A percentile compares a stretch with the other conserved stretches of the same genome.
Conservation (phyloP, 345 rosid species). For the Rhizophora mangle region DNA sequence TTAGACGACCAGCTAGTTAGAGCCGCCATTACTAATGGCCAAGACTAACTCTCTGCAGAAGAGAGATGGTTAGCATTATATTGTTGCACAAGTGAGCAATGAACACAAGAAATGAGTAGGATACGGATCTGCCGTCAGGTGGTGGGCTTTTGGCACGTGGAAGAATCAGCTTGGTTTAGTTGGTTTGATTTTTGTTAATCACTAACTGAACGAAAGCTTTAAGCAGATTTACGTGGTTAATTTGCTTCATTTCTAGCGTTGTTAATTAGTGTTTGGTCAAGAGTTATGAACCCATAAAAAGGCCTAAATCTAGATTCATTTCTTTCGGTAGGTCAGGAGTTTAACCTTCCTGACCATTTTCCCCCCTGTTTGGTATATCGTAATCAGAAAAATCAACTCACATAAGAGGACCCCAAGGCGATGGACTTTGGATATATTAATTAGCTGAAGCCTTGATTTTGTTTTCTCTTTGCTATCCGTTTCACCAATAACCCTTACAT, state of each 20-base stretch:
- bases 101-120: neutral
- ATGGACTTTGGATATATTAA: too few relatives aligned
- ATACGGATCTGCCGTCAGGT: neutral
- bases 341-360: neutral
- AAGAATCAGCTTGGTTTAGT: neutral
- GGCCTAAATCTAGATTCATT: neutral
- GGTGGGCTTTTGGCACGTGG: conserved; percentile 18
- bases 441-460: too few relatives aligned
- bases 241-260: conserved; percentile 6
- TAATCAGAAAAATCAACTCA: neutral
- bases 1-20: conserved; percentile 15
- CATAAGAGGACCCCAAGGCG: too few relatives aligned
- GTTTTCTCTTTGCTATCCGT: neutral
- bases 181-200: conserved; percentile 2
- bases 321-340: neutral
- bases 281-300: neutral
- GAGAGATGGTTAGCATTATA: neutral
- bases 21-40: conserved; percentile 4
- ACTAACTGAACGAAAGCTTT: conserved; percentile 7
- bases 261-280: conserved; percentile 2
- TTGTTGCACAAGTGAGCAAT: neutral
- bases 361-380: neutral
- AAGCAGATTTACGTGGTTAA: conserved; percentile 9
- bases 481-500: conserved; percentile 68
- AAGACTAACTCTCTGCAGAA: neutral